Conservation (phyloP, 2,329 filamentous ascomycete genomes). For the Diplodia scrobiculata region DNA sequence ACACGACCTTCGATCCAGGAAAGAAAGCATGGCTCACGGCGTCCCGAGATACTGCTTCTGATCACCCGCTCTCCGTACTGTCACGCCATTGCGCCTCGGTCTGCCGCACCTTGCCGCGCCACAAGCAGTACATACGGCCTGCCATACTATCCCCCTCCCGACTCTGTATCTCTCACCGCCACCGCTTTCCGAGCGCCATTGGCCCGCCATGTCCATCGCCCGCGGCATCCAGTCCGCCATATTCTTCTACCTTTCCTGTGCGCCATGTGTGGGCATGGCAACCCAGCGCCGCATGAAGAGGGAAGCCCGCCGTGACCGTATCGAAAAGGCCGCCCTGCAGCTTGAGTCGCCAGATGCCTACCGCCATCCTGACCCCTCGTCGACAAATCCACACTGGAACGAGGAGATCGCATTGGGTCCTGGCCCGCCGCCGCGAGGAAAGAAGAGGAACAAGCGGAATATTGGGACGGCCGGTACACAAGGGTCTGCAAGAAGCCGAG, state of each 20-base stretch:
- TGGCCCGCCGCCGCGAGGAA: constrained; percentile 64
- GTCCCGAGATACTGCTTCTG: not conserved
- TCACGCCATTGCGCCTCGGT: constrained; percentile 15
- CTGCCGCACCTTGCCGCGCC: not conserved
- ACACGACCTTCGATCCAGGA: not conserved
- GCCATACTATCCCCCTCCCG: not conserved
- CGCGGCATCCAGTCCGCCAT: constrained; percentile 69
- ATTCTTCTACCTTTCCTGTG: constrained; percentile 77
- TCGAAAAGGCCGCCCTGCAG: constrained; percentile 65
- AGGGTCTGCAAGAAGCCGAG: constrained; percentile 48
- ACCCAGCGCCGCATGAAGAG: constrained; percentile 70
- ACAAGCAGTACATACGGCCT: not conserved
- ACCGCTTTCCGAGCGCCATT: not conserved
- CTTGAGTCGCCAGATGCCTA: constrained; percentile 73
- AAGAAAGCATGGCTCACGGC: constrained; percentile 22
- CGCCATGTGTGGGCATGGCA: constrained; percentile 72
- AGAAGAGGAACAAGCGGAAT: constrained; percentile 61
- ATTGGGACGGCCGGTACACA: constrained; percentile 62
- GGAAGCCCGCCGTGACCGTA: constrained; percentile 68
- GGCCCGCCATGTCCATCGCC: constrained; percentile 42
- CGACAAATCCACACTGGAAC: constrained; percentile 84
- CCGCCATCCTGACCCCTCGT: constrained; percentile 77
- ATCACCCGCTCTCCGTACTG: not conserved
- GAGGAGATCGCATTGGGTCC: constrained; percentile 86
- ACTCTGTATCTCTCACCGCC: not conserved